Percentiles rank a stretch among this genome's conserved stretches.
phyloP scores from a whole-genome alignment of 2,329 filamentous ascomycete species.

The Ophiostoma ulmi region DNA sequence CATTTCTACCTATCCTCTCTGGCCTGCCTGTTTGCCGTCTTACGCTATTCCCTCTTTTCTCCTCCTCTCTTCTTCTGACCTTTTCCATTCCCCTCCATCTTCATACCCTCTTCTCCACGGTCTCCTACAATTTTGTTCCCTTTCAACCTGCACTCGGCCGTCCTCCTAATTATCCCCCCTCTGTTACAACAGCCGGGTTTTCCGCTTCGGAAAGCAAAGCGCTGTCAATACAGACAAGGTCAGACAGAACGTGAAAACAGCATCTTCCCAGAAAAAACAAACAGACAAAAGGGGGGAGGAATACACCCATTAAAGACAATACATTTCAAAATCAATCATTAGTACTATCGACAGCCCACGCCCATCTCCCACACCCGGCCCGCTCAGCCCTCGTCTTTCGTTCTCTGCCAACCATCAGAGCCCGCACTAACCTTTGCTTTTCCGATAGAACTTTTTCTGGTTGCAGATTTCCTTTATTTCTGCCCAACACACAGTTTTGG shows the following conservation, averaged over 20 bases:
- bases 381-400: conserved; percentile 26
- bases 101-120: conserved; percentile 18
- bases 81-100: conserved; percentile 10
- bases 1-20: background rate
- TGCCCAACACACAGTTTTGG: conserved; percentile 22
- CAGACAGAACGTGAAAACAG: background rate
- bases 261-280: background rate
- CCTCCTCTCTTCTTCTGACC: background rate
- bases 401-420: conserved; percentile 18
- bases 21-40: background rate
- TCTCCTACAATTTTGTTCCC: background rate
- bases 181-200: background rate
- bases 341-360: conserved; percentile 5
- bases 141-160: background rate
- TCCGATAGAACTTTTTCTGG: conserved; percentile 19
- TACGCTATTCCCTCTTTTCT: background rate
- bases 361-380: conserved; percentile 18
- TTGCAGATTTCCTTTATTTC: conserved; percentile 21
- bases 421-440: conserved; percentile 27
- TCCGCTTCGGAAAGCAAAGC: background rate
- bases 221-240: background rate
- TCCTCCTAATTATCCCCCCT: background rate
- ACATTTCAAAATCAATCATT: background rate
- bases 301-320: conserved; percentile 1
- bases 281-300: background rate